Percentiles rank a stretch among this genome's conserved stretches.
Conservation (phyloP, 306 rosid genomes). For the Trifolium pratense region DNA sequence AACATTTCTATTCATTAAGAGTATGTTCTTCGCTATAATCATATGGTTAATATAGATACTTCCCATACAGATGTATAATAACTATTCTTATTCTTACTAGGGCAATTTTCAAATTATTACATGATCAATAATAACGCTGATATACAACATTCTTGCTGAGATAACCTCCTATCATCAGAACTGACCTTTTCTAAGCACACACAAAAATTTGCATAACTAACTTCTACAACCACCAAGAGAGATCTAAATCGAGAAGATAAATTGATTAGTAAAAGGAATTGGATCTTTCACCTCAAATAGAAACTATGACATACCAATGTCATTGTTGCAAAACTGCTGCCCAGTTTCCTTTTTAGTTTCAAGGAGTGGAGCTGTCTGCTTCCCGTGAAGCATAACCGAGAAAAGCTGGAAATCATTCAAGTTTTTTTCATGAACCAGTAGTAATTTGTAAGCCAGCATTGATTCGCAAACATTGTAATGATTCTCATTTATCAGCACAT, state of each 20-base stretch:
- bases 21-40: neutral
- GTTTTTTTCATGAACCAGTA: neutral
- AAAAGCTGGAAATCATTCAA: slow-evolving; percentile 18
- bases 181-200: slow-evolving; percentile 30
- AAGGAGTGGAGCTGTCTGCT: slow-evolving; percentile 7
- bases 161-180: slow-evolving; percentile 33
- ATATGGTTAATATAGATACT: neutral
- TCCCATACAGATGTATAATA: slow-evolving; percentile 8
- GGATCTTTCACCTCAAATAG: neutral
- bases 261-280: neutral
- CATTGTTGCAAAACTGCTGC: slow-evolving; percentile 3
- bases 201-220: slow-evolving; percentile 7
- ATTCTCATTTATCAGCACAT: neutral
- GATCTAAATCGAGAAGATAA: slow-evolving; percentile 19
- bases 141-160: slow-evolving; percentile 29
- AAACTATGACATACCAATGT: slow-evolving; percentile 20
- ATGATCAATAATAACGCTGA: slow-evolving; percentile 13
- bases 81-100: slow-evolving; percentile 9
- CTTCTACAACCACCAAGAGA: neutral
- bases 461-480: neutral
- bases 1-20: neutral
- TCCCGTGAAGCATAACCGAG: slow-evolving; percentile 24
- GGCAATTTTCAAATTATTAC: slow-evolving; percentile 23
- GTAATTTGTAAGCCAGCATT: neutral
- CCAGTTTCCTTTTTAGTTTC: slow-evolving; percentile 21